A percentile compares a stretch with the other conserved stretches of the same genome.
Evolutionary conservation across 2,329 filamentous ascomycete genomes (phyloP).

Genomic region (Ceratocystis colombiana): DNA sequence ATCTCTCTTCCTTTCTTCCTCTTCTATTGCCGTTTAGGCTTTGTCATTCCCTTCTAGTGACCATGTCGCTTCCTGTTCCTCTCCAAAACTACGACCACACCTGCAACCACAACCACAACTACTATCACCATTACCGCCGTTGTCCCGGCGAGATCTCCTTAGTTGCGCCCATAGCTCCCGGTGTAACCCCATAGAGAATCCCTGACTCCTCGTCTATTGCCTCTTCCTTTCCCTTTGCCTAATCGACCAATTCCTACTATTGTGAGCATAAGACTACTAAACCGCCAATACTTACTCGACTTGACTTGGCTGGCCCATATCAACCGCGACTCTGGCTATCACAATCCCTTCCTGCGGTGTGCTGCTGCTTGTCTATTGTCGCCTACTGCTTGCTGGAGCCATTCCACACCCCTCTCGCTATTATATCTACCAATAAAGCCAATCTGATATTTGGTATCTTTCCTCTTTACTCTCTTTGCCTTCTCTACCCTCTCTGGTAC

Average conservation of each 20-base stretch:
- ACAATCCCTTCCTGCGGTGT: background rate
- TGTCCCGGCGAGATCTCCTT: background rate
- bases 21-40: background rate
- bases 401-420: background rate
- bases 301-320: slow-evolving; percentile 7
- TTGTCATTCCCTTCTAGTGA: slow-evolving; percentile 14
- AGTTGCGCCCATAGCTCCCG: background rate
- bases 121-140: background rate
- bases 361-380: no score
- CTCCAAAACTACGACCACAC: background rate
- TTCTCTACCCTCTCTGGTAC: slow-evolving; percentile 3
- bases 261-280: background rate
- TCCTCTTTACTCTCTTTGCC: background rate
- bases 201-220: background rate
- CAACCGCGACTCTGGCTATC: background rate
- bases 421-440: background rate
- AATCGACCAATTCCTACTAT: background rate
- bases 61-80: slow-evolving; percentile 21
- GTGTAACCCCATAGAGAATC: background rate
- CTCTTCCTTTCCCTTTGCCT: background rate
- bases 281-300: background rate
- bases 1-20: background rate
- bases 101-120: background rate
- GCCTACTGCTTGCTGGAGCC: background rate
- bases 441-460: background rate